Percentiles rank a stretch among this genome's conserved stretches.
Evolutionary conservation across 805 yeast species (phyloP).

Genomic region (Candida ortonii): DNA sequence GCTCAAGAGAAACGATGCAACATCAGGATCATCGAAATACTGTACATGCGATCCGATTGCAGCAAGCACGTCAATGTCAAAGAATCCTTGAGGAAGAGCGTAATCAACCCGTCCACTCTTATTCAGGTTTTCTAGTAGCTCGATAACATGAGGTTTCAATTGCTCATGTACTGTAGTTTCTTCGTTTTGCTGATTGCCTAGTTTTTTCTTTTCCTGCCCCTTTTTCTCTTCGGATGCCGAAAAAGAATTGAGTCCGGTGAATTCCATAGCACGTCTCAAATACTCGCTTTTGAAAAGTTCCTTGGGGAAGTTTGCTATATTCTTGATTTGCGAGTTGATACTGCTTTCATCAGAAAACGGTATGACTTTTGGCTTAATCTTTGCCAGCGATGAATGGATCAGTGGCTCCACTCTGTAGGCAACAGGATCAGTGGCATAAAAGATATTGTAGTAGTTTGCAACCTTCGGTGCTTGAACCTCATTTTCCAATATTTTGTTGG

Average conservation of each 20-base stretch:
- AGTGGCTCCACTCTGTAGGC: conserved; percentile 89
- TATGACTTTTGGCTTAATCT: conserved; percentile 52
- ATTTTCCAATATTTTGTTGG: conserved; percentile 11
- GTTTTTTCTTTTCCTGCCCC: conserved; percentile 5
- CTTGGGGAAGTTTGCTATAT: conserved; percentile 18
- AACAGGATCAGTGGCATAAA: conserved; percentile 90
- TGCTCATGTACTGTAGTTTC: too few species aligned
- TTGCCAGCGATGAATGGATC: conserved; percentile 47
- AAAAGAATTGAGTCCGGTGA: conserved; percentile 15
- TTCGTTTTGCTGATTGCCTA: conserved; percentile 21
- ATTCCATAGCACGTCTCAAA: conserved; percentile 18
- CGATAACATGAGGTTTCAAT: conserved; percentile 33
- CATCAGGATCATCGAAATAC: conserved; percentile 82
- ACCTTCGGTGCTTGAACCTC: conserved; percentile 50
- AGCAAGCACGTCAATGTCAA: conserved; percentile 75
- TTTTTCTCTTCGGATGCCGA: background rate
- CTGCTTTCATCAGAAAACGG: conserved; percentile 51
- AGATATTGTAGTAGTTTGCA: conserved; percentile 71
- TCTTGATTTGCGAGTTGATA: conserved; percentile 37
- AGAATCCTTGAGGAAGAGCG: conserved; percentile 68
- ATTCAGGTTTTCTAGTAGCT: conserved; percentile 49
- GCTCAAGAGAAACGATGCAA: conserved; percentile 71
- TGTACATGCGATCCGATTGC: conserved; percentile 87
- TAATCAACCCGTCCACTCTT: conserved; percentile 80
- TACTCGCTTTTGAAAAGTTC: conserved; percentile 29